Evolutionary conservation across 768 basidiomycete species (phyloP).

Genomic region (Leccinum subtestaceum): DNA sequence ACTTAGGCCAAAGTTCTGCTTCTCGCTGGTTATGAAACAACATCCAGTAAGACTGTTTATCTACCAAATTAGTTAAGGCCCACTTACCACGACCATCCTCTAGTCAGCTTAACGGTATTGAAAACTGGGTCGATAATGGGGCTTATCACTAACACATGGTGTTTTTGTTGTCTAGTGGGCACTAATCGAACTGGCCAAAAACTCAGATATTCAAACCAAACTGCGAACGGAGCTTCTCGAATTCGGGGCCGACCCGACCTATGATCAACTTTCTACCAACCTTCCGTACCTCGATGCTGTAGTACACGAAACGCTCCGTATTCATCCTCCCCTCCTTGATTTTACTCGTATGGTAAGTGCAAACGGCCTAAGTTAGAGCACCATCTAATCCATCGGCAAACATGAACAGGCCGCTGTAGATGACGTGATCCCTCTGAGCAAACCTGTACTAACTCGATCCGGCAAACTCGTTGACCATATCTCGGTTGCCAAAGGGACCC

Average conservation of each 20-base stretch:
- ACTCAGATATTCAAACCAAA: slow-evolving; percentile 44
- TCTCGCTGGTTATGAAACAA: slow-evolving; percentile 41
- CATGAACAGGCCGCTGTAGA: slow-evolving; percentile 45
- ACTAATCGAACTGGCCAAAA: slow-evolving; percentile 50
- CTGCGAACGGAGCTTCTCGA: slow-evolving; percentile 52
- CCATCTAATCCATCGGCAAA: background rate
- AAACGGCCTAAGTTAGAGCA: background rate
- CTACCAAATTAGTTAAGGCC: background rate
- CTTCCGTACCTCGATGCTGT: slow-evolving; percentile 58
- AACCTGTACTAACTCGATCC: slow-evolving; percentile 42
- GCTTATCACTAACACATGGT: background rate
- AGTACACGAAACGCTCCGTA: slow-evolving; percentile 43
- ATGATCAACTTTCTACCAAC: slow-evolving; percentile 47
- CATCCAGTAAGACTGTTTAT: slow-evolving; percentile 29
- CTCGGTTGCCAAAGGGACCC: slow-evolving; percentile 46
- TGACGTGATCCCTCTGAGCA: slow-evolving; percentile 56
- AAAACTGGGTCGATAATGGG: background rate
- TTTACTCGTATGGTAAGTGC: slow-evolving; percentile 13
- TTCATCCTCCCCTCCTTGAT: slow-evolving; percentile 41
- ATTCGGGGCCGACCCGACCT: slow-evolving; percentile 45
- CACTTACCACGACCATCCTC: background rate
- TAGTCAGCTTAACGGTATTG: slow-evolving; percentile 16
- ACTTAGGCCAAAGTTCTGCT: slow-evolving; percentile 37
- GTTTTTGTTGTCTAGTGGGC: slow-evolving; percentile 38
- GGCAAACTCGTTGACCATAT: slow-evolving; percentile 42